Percentiles rank a stretch among this genome's conserved stretches.
Conservation (phyloP, 495 filamentous ascomycete genomes). For the Tuber indicum region DNA sequence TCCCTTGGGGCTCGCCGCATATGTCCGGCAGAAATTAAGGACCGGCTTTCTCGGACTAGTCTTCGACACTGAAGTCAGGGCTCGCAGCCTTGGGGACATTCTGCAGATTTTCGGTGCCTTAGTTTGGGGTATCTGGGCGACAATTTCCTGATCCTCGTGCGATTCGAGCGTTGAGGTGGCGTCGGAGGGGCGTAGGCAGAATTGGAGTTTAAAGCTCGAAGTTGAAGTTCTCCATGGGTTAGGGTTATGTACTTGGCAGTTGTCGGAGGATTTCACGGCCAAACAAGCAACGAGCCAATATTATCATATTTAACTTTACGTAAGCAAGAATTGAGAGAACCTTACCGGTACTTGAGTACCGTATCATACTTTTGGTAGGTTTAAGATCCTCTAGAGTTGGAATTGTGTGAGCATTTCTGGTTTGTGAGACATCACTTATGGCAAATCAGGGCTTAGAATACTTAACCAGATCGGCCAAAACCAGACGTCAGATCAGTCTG, state of each 20-base stretch:
- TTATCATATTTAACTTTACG: background rate
- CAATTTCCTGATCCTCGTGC: background rate
- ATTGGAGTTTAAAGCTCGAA: background rate
- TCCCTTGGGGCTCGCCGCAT: slow-evolving; percentile 24
- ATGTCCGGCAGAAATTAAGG: slow-evolving; percentile 18
- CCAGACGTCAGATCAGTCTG: background rate
- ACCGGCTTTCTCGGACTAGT: slow-evolving; percentile 5
- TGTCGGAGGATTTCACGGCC: background rate
- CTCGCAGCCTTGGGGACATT: slow-evolving; percentile 26
- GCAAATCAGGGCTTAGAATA: background rate
- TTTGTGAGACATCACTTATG: background rate
- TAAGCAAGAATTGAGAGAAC: background rate
- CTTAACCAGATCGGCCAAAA: background rate
- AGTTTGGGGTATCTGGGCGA: background rate
- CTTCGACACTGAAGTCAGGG: background rate
- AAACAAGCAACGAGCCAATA: background rate
- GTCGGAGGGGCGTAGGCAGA: background rate
- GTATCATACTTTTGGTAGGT: background rate
- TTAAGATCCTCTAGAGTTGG: background rate
- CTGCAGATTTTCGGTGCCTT: background rate
- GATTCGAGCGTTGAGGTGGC: background rate
- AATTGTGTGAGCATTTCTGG: background rate
- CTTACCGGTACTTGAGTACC: background rate
- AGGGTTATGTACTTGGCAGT: background rate
- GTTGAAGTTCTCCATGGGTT: background rate